A percentile compares a stretch with the other conserved stretches of the same genome.
Evolutionary conservation across 148 eudicot species (phyloP).

Genomic region (Cornus controversa): DNA sequence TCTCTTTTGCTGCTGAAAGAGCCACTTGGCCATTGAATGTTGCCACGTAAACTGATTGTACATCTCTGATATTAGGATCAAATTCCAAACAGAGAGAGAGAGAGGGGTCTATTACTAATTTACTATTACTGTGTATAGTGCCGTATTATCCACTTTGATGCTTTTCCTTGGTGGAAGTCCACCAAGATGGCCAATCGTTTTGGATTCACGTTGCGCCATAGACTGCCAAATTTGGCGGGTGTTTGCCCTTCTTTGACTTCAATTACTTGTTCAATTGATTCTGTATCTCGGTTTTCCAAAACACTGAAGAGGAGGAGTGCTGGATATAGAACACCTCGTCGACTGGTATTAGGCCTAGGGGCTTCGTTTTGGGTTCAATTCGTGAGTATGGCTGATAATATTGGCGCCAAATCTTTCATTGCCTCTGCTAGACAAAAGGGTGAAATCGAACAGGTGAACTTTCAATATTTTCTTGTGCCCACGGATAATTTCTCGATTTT

Average conservation of each 20-base stretch:
- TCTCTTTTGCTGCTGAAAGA: no score
- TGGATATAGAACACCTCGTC: slow-evolving; percentile 36
- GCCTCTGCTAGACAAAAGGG: slow-evolving; percentile 77
- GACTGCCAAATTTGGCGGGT: slow-evolving; percentile 21
- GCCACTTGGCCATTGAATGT: neutral
- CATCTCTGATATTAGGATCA: neutral
- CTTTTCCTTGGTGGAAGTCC: neutral
- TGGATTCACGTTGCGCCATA: slow-evolving; percentile 19
- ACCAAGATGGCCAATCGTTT: slow-evolving; percentile 36
- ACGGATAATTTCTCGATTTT: neutral
- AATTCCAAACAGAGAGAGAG: neutral
- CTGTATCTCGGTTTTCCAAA: slow-evolving; percentile 15
- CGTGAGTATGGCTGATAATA: slow-evolving; percentile 50
- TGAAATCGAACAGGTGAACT: slow-evolving; percentile 56
- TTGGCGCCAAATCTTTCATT: slow-evolving; percentile 54
- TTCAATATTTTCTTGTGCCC: neutral
- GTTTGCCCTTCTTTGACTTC: slow-evolving; percentile 14
- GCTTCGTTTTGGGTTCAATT: slow-evolving; percentile 65
- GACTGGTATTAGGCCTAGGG: slow-evolving; percentile 68
- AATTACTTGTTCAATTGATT: slow-evolving; percentile 15
- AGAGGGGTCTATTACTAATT: no score
- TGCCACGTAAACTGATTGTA: slow-evolving; percentile 11
- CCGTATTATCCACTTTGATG: no score
- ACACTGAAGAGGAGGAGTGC: slow-evolving; percentile 16
- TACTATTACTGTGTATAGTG: no score